A percentile compares a stretch with the other conserved stretches of the same genome.
Conservation (phyloP, 371 early-diverging fungal species). For the Rhizopus arrhizus region DNA sequence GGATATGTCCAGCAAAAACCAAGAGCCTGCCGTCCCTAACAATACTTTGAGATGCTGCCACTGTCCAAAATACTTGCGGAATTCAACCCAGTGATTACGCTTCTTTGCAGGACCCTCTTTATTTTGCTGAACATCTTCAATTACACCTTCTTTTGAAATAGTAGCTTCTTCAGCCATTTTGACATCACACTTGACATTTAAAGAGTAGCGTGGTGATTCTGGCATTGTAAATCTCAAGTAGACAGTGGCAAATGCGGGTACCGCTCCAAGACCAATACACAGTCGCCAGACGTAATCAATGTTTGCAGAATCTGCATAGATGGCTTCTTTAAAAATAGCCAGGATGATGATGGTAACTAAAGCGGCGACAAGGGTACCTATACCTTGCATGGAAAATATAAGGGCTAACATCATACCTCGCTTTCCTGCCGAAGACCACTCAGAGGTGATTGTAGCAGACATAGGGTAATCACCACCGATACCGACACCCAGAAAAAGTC, state of each 20-base stretch:
- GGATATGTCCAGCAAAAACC: constrained; percentile 88
- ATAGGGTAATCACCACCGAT: constrained; percentile 88
- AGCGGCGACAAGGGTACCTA: constrained; percentile 82
- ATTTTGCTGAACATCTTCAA: constrained; percentile 37
- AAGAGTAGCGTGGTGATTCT: constrained; percentile 88
- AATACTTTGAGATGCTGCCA: constrained; percentile 80
- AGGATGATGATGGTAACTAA: constrained; percentile 71
- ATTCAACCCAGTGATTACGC: constrained; percentile 61
- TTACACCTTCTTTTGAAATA: constrained; percentile 38
- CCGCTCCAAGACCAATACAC: constrained; percentile 74
- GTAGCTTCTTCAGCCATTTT: constrained; percentile 65
- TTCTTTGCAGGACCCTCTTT: constrained; percentile 40
- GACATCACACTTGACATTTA: constrained; percentile 72
- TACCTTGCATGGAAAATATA: constrained; percentile 92
- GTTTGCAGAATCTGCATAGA: constrained; percentile 63
- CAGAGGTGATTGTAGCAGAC: constrained; percentile 85
- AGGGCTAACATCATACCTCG: constrained; percentile 73
- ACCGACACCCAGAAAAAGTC: constrained; percentile 84
- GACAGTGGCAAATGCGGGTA: constrained; percentile 82
- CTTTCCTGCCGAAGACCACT: constrained; percentile 76
- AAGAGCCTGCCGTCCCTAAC: constrained; percentile 75
- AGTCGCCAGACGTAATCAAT: constrained; percentile 91
- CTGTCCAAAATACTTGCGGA: constrained; percentile 74
- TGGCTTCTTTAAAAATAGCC: constrained; percentile 66
- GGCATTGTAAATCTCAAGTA: constrained; percentile 92